Evolutionary conservation across 129 eudicot species (phyloP).

Genomic region (Oenanthe sinensis): DNA sequence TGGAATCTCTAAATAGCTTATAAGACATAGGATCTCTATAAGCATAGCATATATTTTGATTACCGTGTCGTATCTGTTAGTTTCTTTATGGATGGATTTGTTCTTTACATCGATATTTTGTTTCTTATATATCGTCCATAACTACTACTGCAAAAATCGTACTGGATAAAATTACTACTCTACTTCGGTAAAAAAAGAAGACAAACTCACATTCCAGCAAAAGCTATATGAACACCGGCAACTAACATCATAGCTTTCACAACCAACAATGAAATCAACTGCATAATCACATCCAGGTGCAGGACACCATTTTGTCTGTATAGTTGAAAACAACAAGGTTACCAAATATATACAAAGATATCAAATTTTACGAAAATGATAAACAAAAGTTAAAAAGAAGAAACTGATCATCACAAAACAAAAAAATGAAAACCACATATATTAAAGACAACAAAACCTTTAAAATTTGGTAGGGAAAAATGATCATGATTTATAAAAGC

Average conservation of each 20-base stretch:
- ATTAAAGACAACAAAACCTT: not conserved
- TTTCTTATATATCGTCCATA: not conserved
- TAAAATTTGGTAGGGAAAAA: not conserved
- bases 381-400: not conserved
- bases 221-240: constrained; percentile 66
- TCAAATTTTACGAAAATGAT: not conserved
- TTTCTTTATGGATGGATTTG: not conserved
- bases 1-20: not conserved
- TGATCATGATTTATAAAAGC: too few relatives aligned
- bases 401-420: not conserved
- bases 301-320: constrained; percentile 86
- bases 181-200: not conserved
- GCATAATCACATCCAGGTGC: constrained; percentile 90
- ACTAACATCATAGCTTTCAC: constrained; percentile 74
- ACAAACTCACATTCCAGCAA: constrained; percentile 68
- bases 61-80: not conserved
- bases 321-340: not conserved
- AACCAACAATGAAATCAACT: constrained; percentile 68
- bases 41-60: not conserved
- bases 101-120: not conserved
- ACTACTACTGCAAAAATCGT: not conserved
- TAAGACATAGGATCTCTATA: not conserved
- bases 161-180: not conserved
- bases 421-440: not conserved
- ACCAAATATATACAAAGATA: not conserved